Base-by-base conservation (phyloP, 352 stramenopile species). In the Globisporangium alternatum region DNA sequence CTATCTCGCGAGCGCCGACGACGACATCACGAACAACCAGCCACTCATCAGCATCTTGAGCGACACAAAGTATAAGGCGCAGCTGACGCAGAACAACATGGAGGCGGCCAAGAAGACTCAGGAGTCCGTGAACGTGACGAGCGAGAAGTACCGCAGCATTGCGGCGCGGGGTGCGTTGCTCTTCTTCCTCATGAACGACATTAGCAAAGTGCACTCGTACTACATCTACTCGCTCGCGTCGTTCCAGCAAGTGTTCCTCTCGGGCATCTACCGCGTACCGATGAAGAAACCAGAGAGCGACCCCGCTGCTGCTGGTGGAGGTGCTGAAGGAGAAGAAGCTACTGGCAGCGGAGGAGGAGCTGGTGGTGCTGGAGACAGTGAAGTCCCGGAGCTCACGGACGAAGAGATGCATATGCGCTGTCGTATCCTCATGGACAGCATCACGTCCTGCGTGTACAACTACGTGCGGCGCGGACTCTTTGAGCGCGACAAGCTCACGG, bases 1-100 rank as follows among this genome's bases (percentile, higher is more conserved):
- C 65, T 97, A 97, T 64, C 74, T 98, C 4, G 93, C 96, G n/a
- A 98, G 83, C 61, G 93, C 93, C 0, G 90, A 98, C 74, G 97
- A 97, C 48, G 95, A 99, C 74, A 99, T 99, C 65, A 98, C 95
- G 31, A 97, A 98, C 77, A 98, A 99, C 75, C 95, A 98, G 59
- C 91, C 96, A 44, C 75, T 98, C 8, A 98, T 98, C 69, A 91
- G 96, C 49, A 97, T 97, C 65, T 67, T 98, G n/a, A 97, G 97
- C 65, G 84, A 98, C 64, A 98, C 95, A 0, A 98, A 98, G 69
- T 81, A 91, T 65, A 98, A 98, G 66, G 90, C 91, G 13, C 79
- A 93, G 74, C 86, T 78, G 62, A 98, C 86, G 17, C 83, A 95
- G 63, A 93, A 96, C 68, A 97, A 98, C 69, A 96, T 96, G 78